Base-by-base conservation (phyloP, 257 asterid genomes). In the Orobanche coerulescens region DNA sequence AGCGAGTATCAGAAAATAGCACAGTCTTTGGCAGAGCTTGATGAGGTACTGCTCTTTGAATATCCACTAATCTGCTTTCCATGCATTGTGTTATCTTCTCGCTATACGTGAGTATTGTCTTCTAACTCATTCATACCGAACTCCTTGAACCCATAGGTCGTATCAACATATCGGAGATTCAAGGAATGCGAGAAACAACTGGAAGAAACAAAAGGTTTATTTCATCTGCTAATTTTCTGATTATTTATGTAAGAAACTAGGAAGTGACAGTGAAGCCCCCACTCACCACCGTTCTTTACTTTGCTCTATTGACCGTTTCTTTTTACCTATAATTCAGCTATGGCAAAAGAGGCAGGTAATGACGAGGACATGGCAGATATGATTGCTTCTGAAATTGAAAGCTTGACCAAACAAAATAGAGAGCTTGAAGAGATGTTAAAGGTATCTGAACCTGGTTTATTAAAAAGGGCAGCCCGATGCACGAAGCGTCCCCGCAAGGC, bases 1-100 rank as follows among this genome's bases (percentile, higher is more conserved):
- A 83, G 81, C 30, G 99, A 93, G 70, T 93, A 93, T 77, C 93
- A 83, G 84, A 89, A 84, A 64, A 60, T 89, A 72, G 99, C 99
- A 14, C 89, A 81, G 77, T 93, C 99, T 30, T 44, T 93, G 76
- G 67, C 99, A 34, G 99, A 93, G 84, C 96, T 93, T 70, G 93
- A 89, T 58, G 97, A 89, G 93, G 99, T 93, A 71, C 46, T 64
- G 61, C 64, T 43, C 57, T 33, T 60, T 71, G 60, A 34, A 44
- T 36, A 22, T 66, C 9, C 39, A 44, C 40, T 25, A n/a, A 40
- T 65, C 47, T 56, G n/a, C 37, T 22, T 68, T 24, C 59, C 39
- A 25, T 43, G 49, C 67, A 67, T 34, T 14, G 22, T 22, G 5
- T 36, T 33, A 15, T 58, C 59, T 60, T 16, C 20, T 18, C 26